Conservation (phyloP, 305 asterid species). For the Rubia balearica region DNA sequence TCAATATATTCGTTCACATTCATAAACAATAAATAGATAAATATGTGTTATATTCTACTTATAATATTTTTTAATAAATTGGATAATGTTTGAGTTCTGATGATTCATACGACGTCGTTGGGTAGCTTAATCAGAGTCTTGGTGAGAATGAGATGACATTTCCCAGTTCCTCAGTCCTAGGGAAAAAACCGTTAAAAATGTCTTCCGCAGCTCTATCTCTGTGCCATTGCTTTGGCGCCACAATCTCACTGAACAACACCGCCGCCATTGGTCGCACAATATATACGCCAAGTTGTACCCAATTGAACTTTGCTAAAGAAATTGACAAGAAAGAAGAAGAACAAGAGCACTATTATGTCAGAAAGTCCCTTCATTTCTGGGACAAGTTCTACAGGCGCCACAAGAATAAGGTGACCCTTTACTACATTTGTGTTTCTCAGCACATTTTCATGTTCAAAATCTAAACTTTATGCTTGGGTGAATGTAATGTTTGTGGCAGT, state of each 20-base stretch:
- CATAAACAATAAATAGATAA: too few species aligned
- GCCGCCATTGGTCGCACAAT: neutral
- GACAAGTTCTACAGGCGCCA: conserved; percentile 68
- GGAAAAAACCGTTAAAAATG: neutral
- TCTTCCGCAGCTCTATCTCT: neutral
- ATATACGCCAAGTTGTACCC: neutral
- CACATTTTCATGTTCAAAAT: neutral
- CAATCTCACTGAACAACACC: neutral
- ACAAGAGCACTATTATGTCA: conserved; percentile 31
- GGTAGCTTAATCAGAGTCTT: neutral
- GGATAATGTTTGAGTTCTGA: too few species aligned
- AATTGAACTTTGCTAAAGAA: neutral
- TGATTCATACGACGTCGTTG: neutral
- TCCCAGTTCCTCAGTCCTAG: neutral
- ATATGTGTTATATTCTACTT: too few species aligned
- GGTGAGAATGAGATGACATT: neutral
- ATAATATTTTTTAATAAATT: too few species aligned
- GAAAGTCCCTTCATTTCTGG: conserved; percentile 45
- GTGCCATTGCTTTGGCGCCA: neutral
- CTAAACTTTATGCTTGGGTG: neutral
- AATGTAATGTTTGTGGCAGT: conserved; percentile 26
- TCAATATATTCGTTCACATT: too few species aligned
- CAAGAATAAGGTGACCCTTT: conserved; percentile 46
- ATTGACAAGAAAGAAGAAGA: neutral
- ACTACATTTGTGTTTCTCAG: neutral